Evolutionary conservation across 768 basidiomycete species (phyloP).

Genomic region (Suillus bovinus): DNA sequence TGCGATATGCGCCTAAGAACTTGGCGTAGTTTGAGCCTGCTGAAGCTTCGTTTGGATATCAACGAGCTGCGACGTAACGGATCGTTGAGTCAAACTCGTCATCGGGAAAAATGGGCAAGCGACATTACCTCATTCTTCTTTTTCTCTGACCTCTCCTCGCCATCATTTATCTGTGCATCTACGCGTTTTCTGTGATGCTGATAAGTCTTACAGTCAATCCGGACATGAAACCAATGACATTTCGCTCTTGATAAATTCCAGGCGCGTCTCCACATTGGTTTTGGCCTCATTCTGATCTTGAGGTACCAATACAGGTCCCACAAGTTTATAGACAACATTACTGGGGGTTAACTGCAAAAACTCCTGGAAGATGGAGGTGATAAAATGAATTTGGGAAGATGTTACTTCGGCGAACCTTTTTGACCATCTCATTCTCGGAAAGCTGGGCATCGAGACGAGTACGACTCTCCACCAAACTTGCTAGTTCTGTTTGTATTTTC

Average conservation of each 20-base stretch:
- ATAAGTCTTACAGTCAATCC: conserved; percentile 11
- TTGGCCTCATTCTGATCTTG: conserved; percentile 90
- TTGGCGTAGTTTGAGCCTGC: conserved; percentile 34
- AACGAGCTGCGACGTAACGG: conserved; percentile 49
- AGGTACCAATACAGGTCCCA: conserved; percentile 87
- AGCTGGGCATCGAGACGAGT: conserved; percentile 89
- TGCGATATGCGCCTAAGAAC: not conserved
- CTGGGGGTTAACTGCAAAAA: conserved; percentile 70
- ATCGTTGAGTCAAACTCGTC: conserved; percentile 10
- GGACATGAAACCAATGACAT: conserved; percentile 56
- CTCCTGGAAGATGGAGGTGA: conserved; percentile 54
- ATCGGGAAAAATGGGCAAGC: not conserved
- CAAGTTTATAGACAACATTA: conserved; percentile 86
- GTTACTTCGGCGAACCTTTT: conserved; percentile 58
- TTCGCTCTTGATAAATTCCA: conserved; percentile 86
- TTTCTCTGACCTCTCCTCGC: conserved; percentile 72
- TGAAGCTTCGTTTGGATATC: conserved; percentile 63
- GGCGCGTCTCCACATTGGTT: conserved; percentile 82
- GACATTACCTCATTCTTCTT: conserved; percentile 75
- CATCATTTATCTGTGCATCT: conserved; percentile 79
- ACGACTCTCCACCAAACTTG: conserved; percentile 71
- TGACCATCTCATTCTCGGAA: conserved; percentile 89
- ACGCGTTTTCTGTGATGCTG: conserved; percentile 62
- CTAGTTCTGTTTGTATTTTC: conserved; percentile 75
- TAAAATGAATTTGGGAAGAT: conserved; percentile 1